Percentiles rank a stretch among this genome's conserved stretches.
Evolutionary conservation across 2,329 filamentous ascomycete species (phyloP).

Genomic region (Aspergillus amoenus): DNA sequence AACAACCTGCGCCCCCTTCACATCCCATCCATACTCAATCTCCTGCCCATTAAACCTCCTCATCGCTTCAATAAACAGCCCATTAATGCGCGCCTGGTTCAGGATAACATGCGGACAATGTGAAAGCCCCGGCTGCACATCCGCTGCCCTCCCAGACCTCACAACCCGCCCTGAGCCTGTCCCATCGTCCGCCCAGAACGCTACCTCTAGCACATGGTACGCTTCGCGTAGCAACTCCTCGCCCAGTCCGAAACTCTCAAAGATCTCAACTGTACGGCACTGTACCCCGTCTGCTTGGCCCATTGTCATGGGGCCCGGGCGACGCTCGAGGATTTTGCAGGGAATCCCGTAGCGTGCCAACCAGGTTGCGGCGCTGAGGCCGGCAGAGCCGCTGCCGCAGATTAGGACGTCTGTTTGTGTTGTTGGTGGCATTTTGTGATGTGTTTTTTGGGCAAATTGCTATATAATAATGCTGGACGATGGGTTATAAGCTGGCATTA

Average conservation of each 20-base stretch:
- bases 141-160: constrained; percentile 52
- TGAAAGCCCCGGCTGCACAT: constrained; percentile 55
- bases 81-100: constrained; percentile 57
- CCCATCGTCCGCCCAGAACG: constrained; percentile 52
- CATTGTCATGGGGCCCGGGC: constrained; percentile 53
- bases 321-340: constrained; percentile 59
- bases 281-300: constrained; percentile 67
- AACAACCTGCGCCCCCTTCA: constrained; percentile 54
- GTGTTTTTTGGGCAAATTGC: background rate
- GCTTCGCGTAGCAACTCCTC: constrained; percentile 57
- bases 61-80: constrained; percentile 54
- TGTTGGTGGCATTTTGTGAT: constrained; percentile 5
- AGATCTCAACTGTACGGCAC: constrained; percentile 61
- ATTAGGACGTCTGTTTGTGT: constrained; percentile 55
- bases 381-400: constrained; percentile 61
- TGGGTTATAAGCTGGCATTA: background rate
- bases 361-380: constrained; percentile 62
- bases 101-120: constrained; percentile 58
- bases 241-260: constrained; percentile 58
- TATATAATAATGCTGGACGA: background rate
- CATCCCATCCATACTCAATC: constrained; percentile 57
- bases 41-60: constrained; percentile 40
- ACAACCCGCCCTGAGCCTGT: constrained; percentile 17
- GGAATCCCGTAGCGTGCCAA: constrained; percentile 57
- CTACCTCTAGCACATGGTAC: constrained; percentile 58